Conservation (phyloP, 345 rosid species). For the Gynandropsis gynandra region DNA sequence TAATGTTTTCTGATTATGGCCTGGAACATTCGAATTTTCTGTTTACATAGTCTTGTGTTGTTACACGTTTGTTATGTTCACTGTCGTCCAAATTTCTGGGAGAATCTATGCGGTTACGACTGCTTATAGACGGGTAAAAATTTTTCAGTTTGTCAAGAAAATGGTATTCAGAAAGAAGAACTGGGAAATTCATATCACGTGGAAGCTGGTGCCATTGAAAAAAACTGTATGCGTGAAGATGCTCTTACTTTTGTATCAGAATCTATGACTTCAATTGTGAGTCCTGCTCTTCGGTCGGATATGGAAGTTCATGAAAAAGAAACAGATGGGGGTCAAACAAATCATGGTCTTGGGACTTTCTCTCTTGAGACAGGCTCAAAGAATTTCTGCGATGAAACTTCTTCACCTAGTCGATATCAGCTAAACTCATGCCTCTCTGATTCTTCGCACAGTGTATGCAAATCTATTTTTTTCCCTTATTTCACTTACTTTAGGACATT, state of each 20-base stretch:
- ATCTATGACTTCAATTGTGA: slow-evolving; percentile 23
- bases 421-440: slow-evolving; percentile 30
- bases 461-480: slow-evolving; percentile 15
- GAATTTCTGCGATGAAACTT: slow-evolving; percentile 30
- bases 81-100: too few species aligned
- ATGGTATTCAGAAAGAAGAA: slow-evolving; percentile 28
- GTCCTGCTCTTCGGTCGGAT: slow-evolving; percentile 24
- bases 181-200: slow-evolving; percentile 26
- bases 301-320: slow-evolving; percentile 26
- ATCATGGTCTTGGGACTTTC: slow-evolving; percentile 28
- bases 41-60: too few species aligned
- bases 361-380: slow-evolving; percentile 27
- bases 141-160: slow-evolving; percentile 36
- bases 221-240: slow-evolving; percentile 30
- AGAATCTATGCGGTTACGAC: background rate
- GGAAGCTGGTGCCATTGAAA: slow-evolving; percentile 35
- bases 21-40: too few species aligned
- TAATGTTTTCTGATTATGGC: too few species aligned
- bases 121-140: slow-evolving; percentile 18
- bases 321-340: slow-evolving; percentile 24
- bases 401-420: slow-evolving; percentile 36
- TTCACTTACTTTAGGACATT: slow-evolving; percentile 12
- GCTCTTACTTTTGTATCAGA: slow-evolving; percentile 18
- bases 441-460: slow-evolving; percentile 49
- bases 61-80: background rate